Evolutionary conservation across 495 filamentous ascomycete species (phyloP), one percentile per base, ranked within the genome.

Genomic region (Penicillium subrubescens): DNA sequence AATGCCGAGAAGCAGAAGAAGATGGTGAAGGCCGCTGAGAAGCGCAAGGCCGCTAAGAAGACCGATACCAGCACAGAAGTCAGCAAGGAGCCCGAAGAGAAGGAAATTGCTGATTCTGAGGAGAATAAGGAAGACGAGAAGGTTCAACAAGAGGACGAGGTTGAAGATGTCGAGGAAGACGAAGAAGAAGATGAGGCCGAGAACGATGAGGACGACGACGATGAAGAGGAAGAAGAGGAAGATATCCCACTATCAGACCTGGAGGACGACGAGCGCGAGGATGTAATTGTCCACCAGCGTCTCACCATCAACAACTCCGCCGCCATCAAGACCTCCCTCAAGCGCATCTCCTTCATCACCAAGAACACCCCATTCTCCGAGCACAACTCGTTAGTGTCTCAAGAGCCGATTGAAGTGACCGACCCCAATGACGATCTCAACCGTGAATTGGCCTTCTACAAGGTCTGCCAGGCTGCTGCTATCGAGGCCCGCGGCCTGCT

Each of bases 261-360:
- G 23, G 87, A 89, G 37, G 89, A 89, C 27, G 90, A 91, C 69
- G 92, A 95, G 63, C 89, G 88, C 68, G 92, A 90, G 70, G 94
- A 97, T 69, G 79, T 96, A 8, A 83, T 95, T 57, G 90, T 93
- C 19, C 89, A 96, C 75, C 92, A 95, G 72, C 92, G 94, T 67
- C 89, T 97, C 66, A 97, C 93, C 50, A 97, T 97, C 81, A 97
- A 99, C 84, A 99, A 99, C 81, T 92, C 91, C 57, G 79, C 91
- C 60, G 95, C 92, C 23, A 91, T 99, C 39, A 87, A 83, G 60
- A 79, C 89, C 63, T 85, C 91, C 33, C 83, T 93, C 59, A 90
- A 89, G 69, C 91, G 92, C 69, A 93, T 99, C 71, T 86, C 91
- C 60, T 83, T 81, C 78, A 83, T 83, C 73, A 77, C 79, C 66